A percentile compares a stretch with the other conserved stretches of the same genome.
Conservation (phyloP, 2,329 filamentous ascomycete species). For the Penicillium fuscoglaucum region DNA sequence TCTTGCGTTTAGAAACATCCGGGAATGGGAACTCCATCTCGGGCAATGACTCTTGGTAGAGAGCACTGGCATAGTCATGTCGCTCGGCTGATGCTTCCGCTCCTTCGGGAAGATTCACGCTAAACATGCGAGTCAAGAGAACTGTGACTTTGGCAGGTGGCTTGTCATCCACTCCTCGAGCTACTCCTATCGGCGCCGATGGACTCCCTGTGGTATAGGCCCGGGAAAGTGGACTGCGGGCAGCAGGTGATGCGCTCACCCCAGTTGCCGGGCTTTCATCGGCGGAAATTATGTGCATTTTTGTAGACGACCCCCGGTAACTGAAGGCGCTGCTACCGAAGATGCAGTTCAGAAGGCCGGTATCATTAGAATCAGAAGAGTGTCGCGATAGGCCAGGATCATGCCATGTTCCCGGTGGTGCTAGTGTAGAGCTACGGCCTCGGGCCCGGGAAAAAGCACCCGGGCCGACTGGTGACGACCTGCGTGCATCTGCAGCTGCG, state of each 20-base stretch:
- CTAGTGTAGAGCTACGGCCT: conserved; percentile 49
- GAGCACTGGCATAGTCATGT: conserved; percentile 33
- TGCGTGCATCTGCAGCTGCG: conserved; percentile 34
- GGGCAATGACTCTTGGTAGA: conserved; percentile 36
- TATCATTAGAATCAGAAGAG: conserved; percentile 53
- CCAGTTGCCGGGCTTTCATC: conserved; percentile 36
- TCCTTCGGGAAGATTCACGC: conserved; percentile 55
- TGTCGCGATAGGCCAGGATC: conserved; percentile 40
- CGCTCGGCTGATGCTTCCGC: conserved; percentile 38
- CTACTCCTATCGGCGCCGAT: conserved; percentile 28
- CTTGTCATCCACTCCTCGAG: conserved; percentile 36
- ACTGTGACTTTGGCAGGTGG: conserved; percentile 52
- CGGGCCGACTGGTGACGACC: conserved; percentile 33
- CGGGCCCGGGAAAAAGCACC: conserved; percentile 45
- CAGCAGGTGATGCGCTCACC: conserved; percentile 28
- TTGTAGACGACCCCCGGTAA: conserved; percentile 60
- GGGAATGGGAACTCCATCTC: conserved; percentile 42
- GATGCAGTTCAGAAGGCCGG: conserved; percentile 57
- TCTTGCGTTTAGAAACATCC: conserved; percentile 44
- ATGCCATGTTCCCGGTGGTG: conserved; percentile 33
- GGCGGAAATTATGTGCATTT: conserved; percentile 58
- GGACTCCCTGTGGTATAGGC: conserved; percentile 41
- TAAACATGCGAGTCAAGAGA: conserved; percentile 60
- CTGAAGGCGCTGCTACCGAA: conserved; percentile 60
- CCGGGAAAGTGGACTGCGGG: conserved; percentile 39